phyloP scores from a whole-genome alignment of 1,284 basidiomycete species.

The Ceratobasidium sp. region DNA sequence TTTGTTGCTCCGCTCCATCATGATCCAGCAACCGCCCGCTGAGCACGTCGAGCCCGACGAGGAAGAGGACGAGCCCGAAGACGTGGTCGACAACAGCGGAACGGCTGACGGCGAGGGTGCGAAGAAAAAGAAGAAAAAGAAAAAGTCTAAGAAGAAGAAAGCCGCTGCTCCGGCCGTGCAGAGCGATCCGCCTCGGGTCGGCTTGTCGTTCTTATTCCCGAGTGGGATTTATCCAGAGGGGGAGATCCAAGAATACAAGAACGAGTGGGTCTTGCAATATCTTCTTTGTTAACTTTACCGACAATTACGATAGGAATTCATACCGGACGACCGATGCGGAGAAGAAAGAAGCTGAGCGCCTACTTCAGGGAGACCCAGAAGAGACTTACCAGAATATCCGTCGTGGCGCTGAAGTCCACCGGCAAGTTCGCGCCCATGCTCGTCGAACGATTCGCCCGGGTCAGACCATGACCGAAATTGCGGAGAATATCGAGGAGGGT shows the following conservation, averaged over 20 bases:
- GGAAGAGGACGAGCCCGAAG: conserved; percentile 55
- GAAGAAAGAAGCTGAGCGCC: conserved; percentile 83
- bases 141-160: conserved; percentile 88
- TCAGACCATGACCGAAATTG: conserved; percentile 95
- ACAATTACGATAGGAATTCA: conserved; percentile 68
- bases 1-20: conserved; percentile 27
- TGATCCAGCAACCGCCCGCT: conserved; percentile 43
- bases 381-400: conserved; percentile 90
- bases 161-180: conserved; percentile 64
- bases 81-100: conserved; percentile 52
- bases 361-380: conserved; percentile 81
- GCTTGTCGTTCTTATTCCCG: conserved; percentile 89
- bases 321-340: conserved; percentile 93
- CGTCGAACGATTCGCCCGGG: conserved; percentile 89
- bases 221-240: conserved; percentile 87
- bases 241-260: conserved; percentile 90
- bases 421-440: conserved; percentile 87
- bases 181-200: conserved; percentile 93
- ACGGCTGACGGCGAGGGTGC: conserved; percentile 50
- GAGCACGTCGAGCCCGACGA: conserved; percentile 42
- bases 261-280: conserved; percentile 66
- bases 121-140: conserved; percentile 94
- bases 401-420: conserved; percentile 94
- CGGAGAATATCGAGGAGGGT: conserved; percentile 91
- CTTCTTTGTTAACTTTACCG: background rate